phyloP scores from a whole-genome alignment of 2,329 filamentous ascomycete genomes.

The Colletotrichum godetiae region DNA sequence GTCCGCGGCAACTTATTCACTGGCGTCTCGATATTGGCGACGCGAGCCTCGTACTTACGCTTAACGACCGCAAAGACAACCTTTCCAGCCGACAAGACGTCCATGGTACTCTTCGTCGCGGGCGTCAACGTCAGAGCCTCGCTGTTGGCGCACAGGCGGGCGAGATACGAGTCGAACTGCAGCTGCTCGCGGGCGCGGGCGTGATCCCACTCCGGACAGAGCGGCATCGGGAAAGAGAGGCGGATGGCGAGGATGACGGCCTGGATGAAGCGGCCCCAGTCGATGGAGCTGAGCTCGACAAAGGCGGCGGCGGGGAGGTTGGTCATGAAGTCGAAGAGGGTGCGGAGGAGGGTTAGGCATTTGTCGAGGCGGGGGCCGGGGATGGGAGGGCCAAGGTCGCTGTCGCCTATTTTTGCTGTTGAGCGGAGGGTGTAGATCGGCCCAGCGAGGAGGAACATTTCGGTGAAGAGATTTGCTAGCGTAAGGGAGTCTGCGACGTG shows the following conservation, averaged over 20 bases:
- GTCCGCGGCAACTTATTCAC: constrained; percentile 36
- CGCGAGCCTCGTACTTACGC: constrained; percentile 56
- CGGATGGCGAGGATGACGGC: constrained; percentile 56
- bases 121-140: constrained; percentile 39
- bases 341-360: constrained; percentile 41
- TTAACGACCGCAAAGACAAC: constrained; percentile 59
- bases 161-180: constrained; percentile 52
- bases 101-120: constrained; percentile 45
- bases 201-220: constrained; percentile 48
- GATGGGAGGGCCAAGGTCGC: constrained; percentile 31
- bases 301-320: constrained; percentile 46
- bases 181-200: constrained; percentile 52
- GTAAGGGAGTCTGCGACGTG: background rate
- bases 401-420: constrained; percentile 25
- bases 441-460: constrained; percentile 54
- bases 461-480: constrained; percentile 41
- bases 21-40: constrained; percentile 46
- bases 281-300: constrained; percentile 51
- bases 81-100: constrained; percentile 57
- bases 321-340: constrained; percentile 47
- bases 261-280: constrained; percentile 57
- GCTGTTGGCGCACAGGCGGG: constrained; percentile 44
- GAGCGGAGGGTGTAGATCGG: constrained; percentile 39
- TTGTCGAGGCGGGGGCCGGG: constrained; percentile 37
- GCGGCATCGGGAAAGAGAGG: constrained; percentile 56